phyloP scores from a whole-genome alignment of 2,329 filamentous ascomycete genomes.

The Chrysosporium queenslandicum region DNA sequence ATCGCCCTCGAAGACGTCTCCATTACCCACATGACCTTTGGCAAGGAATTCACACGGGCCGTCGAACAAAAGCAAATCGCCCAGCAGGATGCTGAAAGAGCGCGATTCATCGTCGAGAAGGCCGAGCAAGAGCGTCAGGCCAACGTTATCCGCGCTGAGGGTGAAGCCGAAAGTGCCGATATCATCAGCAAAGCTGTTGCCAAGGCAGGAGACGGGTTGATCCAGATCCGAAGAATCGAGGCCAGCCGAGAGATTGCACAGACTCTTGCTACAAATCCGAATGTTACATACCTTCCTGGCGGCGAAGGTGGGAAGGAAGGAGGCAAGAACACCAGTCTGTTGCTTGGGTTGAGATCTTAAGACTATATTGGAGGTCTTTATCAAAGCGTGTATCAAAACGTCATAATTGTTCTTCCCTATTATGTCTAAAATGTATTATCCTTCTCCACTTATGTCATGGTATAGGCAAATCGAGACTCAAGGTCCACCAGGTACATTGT shows the following conservation, averaged over 20 bases:
- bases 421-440: constrained; percentile 7
- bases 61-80: constrained; percentile 99
- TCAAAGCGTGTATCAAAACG: constrained; percentile 9
- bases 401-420: not conserved
- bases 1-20: constrained; percentile 97
- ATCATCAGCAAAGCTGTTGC: constrained; percentile 89
- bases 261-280: constrained; percentile 80
- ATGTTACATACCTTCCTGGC: constrained; percentile 86
- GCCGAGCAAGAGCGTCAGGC: constrained; percentile 98
- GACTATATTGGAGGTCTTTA: not conserved
- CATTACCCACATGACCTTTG: constrained; percentile 99
- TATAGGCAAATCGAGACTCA: not conserved
- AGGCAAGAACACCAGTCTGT: constrained; percentile 55
- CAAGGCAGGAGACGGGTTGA: constrained; percentile 84
- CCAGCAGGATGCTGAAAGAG: constrained; percentile 95
- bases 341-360: constrained; percentile 55
- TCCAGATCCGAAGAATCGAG: constrained; percentile 95
- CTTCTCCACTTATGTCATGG: constrained; percentile 10
- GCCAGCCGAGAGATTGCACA: constrained; percentile 91
- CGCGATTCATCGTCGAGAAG: constrained; percentile 95
- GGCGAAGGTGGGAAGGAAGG: constrained; percentile 48
- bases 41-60: constrained; percentile 95
- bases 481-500: not conserved
- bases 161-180: constrained; percentile 92
- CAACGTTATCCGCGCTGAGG: constrained; percentile 95